Conservation (phyloP, 176 grass and related monocot species). For the Oryza meridionalis region DNA sequence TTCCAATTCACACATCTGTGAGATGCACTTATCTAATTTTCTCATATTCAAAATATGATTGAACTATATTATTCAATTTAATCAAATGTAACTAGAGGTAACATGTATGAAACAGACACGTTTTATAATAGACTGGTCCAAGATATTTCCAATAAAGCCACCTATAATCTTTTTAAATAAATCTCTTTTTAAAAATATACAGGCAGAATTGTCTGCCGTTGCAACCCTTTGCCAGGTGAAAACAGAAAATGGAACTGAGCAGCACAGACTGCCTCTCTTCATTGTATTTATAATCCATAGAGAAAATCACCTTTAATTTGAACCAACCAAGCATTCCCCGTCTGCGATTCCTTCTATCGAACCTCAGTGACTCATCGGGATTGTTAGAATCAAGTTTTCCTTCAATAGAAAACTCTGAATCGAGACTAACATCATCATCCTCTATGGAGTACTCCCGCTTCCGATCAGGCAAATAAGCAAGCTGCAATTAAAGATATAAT, state of each 20-base stretch:
- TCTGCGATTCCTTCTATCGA: slow-evolving; percentile 85
- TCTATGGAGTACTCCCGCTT: slow-evolving; percentile 72
- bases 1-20: no score
- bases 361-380: slow-evolving; percentile 63
- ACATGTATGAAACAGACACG: not conserved
- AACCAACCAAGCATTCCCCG: slow-evolving; percentile 98
- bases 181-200: not conserved
- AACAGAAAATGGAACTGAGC: not conserved
- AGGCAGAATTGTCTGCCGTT: not conserved
- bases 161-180: not conserved
- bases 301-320: slow-evolving; percentile 74
- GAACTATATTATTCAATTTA: not conserved
- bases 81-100: not conserved
- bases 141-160: not conserved
- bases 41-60: no score
- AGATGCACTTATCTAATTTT: no score
- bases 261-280: not conserved
- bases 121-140: slow-evolving; percentile 4
- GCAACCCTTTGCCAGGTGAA: not conserved
- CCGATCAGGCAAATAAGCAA: slow-evolving; percentile 95
- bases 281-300: slow-evolving; percentile 14
- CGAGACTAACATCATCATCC: slow-evolving; percentile 78
- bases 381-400: slow-evolving; percentile 61
- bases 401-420: slow-evolving; percentile 87
- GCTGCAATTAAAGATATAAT: slow-evolving; percentile 58